These are phyloP conservation scores for Retiboletus flavoniger DNA, from an alignment of 1,284 basidiomycete genomes.

Conservation along the genomic window DNA sequence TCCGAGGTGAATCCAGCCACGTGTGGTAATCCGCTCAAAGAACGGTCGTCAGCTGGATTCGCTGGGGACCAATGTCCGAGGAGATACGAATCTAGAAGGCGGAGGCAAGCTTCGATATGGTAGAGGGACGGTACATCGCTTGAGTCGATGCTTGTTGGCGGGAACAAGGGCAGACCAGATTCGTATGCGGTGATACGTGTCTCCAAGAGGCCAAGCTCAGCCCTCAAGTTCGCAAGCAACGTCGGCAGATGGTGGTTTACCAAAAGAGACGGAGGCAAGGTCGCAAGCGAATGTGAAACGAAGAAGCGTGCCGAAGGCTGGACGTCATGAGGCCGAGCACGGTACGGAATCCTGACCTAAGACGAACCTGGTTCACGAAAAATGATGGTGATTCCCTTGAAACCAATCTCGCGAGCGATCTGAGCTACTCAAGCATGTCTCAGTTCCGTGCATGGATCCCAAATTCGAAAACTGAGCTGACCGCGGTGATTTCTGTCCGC, in stretches of 20 bases:
- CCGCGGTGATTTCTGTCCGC: constrained; percentile 28
- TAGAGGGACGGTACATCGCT: constrained; percentile 40
- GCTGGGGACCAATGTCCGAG: constrained; percentile 50
- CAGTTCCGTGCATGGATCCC: constrained; percentile 1
- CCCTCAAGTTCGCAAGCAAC: constrained; percentile 40
- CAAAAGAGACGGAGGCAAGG: constrained; percentile 38
- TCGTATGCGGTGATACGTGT: constrained; percentile 41
- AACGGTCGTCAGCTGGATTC: constrained; percentile 19
- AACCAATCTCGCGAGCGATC: constrained; percentile 47
- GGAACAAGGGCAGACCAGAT: constrained; percentile 41
- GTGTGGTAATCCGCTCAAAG: constrained; percentile 13
- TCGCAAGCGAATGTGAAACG: constrained; percentile 44
- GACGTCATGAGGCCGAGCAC: constrained; percentile 10
- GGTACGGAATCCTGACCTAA: constrained; percentile 4
- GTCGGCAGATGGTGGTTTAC: constrained; percentile 33
- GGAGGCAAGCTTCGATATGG: constrained; percentile 55
- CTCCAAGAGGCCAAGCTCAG: constrained; percentile 40
- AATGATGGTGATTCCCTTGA: constrained; percentile 45
- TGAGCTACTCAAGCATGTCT: constrained; percentile 37
- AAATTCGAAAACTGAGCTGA: constrained; percentile 13
- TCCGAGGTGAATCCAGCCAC: constrained; percentile 43
- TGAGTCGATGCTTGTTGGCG: constrained; percentile 11
- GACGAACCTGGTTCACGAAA: constrained; percentile 39
- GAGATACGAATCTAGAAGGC: constrained; percentile 60
- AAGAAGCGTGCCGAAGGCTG: constrained; percentile 60